Evolutionary conservation across 805 yeast genomes (phyloP), one percentile per base, ranked within the genome.

Genomic region (Cyberlindnera japonica): DNA sequence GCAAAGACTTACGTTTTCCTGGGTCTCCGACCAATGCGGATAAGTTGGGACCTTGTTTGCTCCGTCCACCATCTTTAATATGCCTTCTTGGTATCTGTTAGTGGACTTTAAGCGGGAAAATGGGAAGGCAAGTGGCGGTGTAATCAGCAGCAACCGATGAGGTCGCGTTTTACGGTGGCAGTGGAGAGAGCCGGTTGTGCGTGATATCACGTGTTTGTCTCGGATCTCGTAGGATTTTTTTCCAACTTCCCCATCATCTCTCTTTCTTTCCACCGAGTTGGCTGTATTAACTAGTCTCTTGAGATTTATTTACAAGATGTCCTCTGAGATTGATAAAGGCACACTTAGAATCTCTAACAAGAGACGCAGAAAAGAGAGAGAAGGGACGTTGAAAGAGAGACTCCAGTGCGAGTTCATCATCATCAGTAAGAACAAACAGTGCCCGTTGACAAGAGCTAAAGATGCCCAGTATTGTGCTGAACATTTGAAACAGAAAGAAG

Each of bases 371-470:
- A 39, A 30, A 7, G 45, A 49, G 32, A 38, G 39, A 13, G 46
- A 45, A 6, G 44, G 34, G 13, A 17, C 5, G 9, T 18, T 41
- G 11, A 43, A 43, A 14, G 50, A 41, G 5, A 35, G 61, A 16
- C 47, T 57, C 9, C 61, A 57, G 61, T 76, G 89, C 58, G 71
- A 69, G 43, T 79, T 54, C 52, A 63, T 67, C 35, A 57, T 81
- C 14, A 62, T 57, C 11, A 69, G 68, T 53, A 79, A 76, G 58
- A 69, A 70, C 27, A 64, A 86, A 40, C 61, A 59, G 33, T 84
- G 95, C 59, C 74, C 77, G 4, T 69, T 83, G 72, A 80, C 79
- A 44, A 64, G 83, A 23, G 70, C 72, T 41, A 59, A 64, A 10
- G 72, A 62, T 22, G 68, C 67, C 17, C 57, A 58, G 28, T 81